Evolutionary conservation across 805 yeast species (phyloP).

Genomic region (Yarrowia osloensis): DNA sequence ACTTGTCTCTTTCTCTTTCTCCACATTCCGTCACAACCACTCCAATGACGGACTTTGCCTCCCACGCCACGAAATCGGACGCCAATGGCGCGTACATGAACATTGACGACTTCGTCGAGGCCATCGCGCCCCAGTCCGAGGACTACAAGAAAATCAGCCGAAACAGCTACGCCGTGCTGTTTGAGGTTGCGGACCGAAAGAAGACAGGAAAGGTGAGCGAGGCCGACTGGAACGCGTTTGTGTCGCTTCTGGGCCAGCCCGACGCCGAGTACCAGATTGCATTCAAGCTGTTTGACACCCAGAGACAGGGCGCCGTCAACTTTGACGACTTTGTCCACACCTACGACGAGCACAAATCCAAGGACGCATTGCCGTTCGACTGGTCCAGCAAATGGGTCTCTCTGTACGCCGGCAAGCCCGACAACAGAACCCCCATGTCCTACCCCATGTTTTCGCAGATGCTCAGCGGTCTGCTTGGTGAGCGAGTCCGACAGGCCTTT

Average conservation of each 20-base stretch:
- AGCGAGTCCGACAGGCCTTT: slow-evolving; percentile 51
- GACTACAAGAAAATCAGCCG: slow-evolving; percentile 57
- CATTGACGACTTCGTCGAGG: slow-evolving; percentile 48
- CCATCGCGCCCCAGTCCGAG: slow-evolving; percentile 49
- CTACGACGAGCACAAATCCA: slow-evolving; percentile 44
- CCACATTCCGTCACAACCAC: background rate
- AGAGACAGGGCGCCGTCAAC: slow-evolving; percentile 38
- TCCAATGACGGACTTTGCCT: slow-evolving; percentile 12
- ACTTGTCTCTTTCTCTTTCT: background rate
- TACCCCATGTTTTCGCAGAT: slow-evolving; percentile 49
- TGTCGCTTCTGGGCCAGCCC: slow-evolving; percentile 54
- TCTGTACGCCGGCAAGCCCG: slow-evolving; percentile 46
- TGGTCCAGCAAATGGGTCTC: slow-evolving; percentile 49
- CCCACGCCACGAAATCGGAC: slow-evolving; percentile 30
- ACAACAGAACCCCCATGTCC: slow-evolving; percentile 45
- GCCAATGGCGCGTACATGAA: slow-evolving; percentile 36
- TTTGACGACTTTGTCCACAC: slow-evolving; percentile 45
- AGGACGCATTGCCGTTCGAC: slow-evolving; percentile 46
- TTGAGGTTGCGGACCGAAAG: slow-evolving; percentile 74
- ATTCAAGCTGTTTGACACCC: slow-evolving; percentile 48
- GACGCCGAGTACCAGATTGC: slow-evolving; percentile 58
- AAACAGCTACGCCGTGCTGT: slow-evolving; percentile 69
- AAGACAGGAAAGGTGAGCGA: slow-evolving; percentile 67
- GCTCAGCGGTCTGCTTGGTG: slow-evolving; percentile 50
- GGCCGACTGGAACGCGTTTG: slow-evolving; percentile 74